Base-by-base conservation (phyloP, 495 filamentous ascomycete species). In the Haplographium delicatum region DNA sequence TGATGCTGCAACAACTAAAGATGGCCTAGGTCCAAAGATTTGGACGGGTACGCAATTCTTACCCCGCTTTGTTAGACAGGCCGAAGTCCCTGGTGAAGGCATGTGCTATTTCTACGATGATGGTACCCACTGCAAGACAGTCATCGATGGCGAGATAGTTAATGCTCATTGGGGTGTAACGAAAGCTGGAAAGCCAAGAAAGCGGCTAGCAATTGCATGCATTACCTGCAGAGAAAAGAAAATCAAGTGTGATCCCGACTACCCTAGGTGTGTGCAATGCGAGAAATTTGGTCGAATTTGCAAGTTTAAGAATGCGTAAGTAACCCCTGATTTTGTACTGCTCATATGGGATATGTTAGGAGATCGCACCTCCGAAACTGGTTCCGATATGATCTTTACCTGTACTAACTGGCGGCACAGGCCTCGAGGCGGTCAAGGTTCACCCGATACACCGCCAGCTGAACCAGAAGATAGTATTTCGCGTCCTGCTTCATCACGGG, bases 201-300 rank as follows among this genome's bases (percentile, higher is more conserved):
- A 96, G 65, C 76, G 90, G 38, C 72, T 95, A 48, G 89, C 89
- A 25, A 88, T 93, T 55, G 90, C 90, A 13, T 96, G 90, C 60
- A 73, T 91, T 43, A 91, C 87, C 8, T 96, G 90, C 64, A 80
- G 90, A 24, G 89, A 95, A 67, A 96, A 96, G 80, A 96, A 96
- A 73, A 93, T 95, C 70, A 95, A 93, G 65, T 96, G 90, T 58
- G 89, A 95, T 51, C 90, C 89, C 5, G 89, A 88, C 54, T 80
- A 82, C 48, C 85, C 86, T 25, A 84, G 86, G 50, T 96, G 90
- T 60, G 79, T 87, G 47, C 89, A 95, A 62, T 96, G 90, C 64
- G 86, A 91, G 61, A 96, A 95, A 66, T 88, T 87, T 57, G 85
- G 88, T 16, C 75, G 85, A 40, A 75, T 83, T 23, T 96, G 90